Conservation (phyloP, 257 asterid genomes). For the Orobanche coerulescens region DNA sequence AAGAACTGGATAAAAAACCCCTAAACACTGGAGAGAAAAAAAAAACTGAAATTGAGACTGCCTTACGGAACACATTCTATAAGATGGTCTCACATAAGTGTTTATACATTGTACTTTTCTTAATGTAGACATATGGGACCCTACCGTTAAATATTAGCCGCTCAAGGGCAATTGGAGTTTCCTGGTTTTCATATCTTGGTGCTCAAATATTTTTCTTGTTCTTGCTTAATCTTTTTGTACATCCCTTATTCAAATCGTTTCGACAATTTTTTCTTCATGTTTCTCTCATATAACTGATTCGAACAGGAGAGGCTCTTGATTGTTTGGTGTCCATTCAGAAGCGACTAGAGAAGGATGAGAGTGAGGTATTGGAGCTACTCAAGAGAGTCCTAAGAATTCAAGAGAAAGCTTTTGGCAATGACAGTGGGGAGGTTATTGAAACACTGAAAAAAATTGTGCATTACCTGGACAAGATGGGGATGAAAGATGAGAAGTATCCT, state of each 20-base stretch:
- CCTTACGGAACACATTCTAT: no score
- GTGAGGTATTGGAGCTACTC: conserved; percentile 52
- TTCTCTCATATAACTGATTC: conserved; percentile 9
- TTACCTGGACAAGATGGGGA: conserved; percentile 60
- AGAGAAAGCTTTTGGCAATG: conserved; percentile 65
- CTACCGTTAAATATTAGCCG: no score
- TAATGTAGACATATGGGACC: no score
- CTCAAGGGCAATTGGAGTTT: no score
- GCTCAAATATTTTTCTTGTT: no score
- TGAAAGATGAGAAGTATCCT: conserved; percentile 60
- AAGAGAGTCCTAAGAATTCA: conserved; percentile 72
- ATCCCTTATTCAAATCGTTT: background rate
- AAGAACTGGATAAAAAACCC: no score
- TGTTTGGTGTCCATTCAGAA: conserved; percentile 76
- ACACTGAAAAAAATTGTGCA: conserved; percentile 65
- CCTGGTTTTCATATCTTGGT: no score
- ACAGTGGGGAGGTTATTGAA: conserved; percentile 65
- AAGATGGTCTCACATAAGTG: no score
- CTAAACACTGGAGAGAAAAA: no score
- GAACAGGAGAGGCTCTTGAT: conserved; percentile 92
- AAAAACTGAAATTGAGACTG: no score
- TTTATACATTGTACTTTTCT: no score
- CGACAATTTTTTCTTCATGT: no score
- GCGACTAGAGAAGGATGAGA: conserved; percentile 50
- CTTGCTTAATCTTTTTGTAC: background rate